Evolutionary conservation across 1,284 basidiomycete species (phyloP).

Genomic region (Ustilago bromivora): DNA sequence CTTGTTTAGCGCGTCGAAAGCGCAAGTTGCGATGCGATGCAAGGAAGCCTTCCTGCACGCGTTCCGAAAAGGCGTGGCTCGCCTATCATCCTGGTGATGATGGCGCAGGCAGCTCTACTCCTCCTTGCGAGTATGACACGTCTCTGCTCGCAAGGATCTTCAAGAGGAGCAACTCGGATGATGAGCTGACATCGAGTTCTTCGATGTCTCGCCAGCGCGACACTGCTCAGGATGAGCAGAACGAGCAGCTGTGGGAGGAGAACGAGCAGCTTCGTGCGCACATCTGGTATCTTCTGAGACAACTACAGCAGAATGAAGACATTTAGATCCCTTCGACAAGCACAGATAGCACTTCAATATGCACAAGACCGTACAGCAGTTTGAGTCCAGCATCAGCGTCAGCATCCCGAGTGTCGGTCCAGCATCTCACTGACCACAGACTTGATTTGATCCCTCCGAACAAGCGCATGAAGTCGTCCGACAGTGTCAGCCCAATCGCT

Average conservation of each 20-base stretch:
- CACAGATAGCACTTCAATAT: neutral
- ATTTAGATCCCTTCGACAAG: neutral
- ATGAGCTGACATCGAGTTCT: conserved; percentile 1
- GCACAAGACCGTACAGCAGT: neutral
- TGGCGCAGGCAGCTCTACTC: neutral
- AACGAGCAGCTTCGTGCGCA: conserved; percentile 34
- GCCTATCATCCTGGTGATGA: conserved; percentile 20
- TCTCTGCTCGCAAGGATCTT: conserved; percentile 40
- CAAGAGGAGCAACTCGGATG: conserved; percentile 15
- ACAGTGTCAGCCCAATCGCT: neutral
- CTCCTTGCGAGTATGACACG: conserved; percentile 40
- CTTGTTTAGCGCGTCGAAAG: conserved; percentile 42
- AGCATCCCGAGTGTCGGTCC: conserved; percentile 2
- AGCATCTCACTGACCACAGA: conserved; percentile 1
- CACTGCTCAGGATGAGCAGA: neutral
- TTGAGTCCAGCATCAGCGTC: neutral
- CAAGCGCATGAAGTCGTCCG: conserved; percentile 14
- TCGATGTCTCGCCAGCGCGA: neutral
- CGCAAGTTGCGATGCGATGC: conserved; percentile 45
- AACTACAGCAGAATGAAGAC: neutral
- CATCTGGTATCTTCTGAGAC: conserved; percentile 13
- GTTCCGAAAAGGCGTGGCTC: conserved; percentile 40
- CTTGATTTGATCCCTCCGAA: neutral
- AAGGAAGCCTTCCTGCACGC: conserved; percentile 42
- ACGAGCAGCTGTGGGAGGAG: conserved; percentile 7